Conservation (phyloP, 2,329 filamentous ascomycete genomes). For the Pezicula carpinea region DNA sequence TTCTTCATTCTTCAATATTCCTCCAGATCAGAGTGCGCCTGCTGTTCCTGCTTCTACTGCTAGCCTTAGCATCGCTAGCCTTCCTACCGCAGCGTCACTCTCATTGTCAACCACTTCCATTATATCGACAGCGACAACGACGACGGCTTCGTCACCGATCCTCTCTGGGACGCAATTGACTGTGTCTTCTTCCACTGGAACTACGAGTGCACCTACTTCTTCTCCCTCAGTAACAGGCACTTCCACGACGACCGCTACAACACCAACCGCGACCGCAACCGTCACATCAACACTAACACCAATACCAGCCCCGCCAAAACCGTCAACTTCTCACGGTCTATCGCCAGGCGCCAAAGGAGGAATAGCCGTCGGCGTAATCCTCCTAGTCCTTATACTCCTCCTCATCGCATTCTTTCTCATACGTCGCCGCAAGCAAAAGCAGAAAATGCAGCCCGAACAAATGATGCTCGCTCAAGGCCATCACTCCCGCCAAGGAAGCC, state of each 20-base stretch:
- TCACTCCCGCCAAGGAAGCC: not conserved
- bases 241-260: not conserved
- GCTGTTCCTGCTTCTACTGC: not conserved
- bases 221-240: not conserved
- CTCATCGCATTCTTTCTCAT: constrained; percentile 40
- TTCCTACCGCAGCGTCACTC: not conserved
- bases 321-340: constrained; percentile 7
- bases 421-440: constrained; percentile 30
- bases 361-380: constrained; percentile 16
- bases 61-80: not conserved
- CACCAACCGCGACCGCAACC: not conserved
- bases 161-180: no score
- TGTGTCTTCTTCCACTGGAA: no score
- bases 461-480: constrained; percentile 1
- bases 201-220: not conserved
- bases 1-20: not conserved
- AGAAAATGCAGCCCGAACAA: constrained; percentile 9
- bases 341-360: constrained; percentile 24
- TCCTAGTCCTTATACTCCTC: constrained; percentile 33
- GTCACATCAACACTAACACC: not conserved
- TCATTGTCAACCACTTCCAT: not conserved
- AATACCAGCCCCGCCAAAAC: not conserved
- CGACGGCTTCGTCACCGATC: no score
- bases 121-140: no score
- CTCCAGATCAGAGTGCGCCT: not conserved